These are phyloP conservation scores for Eremochloa ophiuroides DNA, from an alignment of 176 grass and related monocot species.

Conservation along the genomic window DNA sequence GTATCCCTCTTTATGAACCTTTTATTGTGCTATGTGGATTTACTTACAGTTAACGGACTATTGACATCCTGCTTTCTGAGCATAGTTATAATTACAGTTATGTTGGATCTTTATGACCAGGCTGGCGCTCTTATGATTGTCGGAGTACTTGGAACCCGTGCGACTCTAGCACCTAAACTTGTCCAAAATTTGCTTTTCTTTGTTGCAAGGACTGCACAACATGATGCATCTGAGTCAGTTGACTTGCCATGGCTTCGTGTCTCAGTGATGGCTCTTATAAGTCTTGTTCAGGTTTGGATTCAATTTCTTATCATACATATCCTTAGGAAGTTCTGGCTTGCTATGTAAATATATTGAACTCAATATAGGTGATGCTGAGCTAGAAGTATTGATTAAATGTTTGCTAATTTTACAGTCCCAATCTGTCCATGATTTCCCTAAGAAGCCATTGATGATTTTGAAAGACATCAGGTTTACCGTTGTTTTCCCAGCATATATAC, in stretches of 20 bases:
- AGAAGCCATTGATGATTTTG: constrained; percentile 77
- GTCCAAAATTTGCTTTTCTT: constrained; percentile 75
- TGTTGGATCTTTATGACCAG: constrained; percentile 37
- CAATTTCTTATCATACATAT: constrained; percentile 11
- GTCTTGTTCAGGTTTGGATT: constrained; percentile 70
- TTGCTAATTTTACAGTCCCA: constrained; percentile 75
- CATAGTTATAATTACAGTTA: neutral
- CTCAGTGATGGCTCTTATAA: constrained; percentile 83
- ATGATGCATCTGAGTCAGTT: constrained; percentile 56
- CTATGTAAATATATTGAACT: constrained; percentile 10
- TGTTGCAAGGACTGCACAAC: constrained; percentile 55
- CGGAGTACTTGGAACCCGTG: constrained; percentile 66
- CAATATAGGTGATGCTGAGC: neutral
- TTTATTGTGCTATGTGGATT: constrained; percentile 13
- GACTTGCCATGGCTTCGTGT: constrained; percentile 95
- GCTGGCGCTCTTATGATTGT: constrained; percentile 88
- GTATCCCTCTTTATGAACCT: neutral
- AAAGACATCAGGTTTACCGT: constrained; percentile 57
- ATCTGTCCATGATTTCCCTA: constrained; percentile 48
- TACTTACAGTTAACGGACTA: neutral
- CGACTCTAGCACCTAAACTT: constrained; percentile 66
- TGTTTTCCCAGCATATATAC: neutral
- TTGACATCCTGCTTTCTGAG: neutral
- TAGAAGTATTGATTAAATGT: constrained; percentile 6
- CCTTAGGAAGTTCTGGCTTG: neutral